phyloP scores from a whole-genome alignment of 257 asterid genomes.

The Lycium barbarum region DNA sequence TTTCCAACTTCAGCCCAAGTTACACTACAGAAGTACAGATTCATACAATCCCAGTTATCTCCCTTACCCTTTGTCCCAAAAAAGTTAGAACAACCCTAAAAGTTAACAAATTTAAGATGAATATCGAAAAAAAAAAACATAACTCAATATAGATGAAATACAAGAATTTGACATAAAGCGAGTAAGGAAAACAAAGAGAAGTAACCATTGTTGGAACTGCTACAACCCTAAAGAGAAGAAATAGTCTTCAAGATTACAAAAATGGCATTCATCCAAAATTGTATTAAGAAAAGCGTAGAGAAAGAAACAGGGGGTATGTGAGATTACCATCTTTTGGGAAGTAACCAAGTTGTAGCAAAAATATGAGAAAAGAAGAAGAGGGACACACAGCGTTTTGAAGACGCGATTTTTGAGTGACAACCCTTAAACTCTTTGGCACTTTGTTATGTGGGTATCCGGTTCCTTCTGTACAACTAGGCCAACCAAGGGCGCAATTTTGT shows the following conservation, averaged over 20 bases:
- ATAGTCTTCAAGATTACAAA: not conserved
- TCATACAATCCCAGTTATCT: not conserved
- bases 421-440: not conserved
- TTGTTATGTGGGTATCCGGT: not conserved
- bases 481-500: too few relatives aligned
- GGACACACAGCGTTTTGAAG: not conserved
- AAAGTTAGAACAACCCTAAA: too few relatives aligned
- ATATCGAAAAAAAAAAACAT: not conserved
- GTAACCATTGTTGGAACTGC: not conserved
- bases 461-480: not conserved
- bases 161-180: not conserved
- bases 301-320: not conserved
- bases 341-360: not conserved
- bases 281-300: not conserved
- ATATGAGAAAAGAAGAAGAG: not conserved
- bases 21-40: not conserved
- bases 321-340: constrained; percentile 16
- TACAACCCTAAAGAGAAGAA: not conserved
- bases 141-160: not conserved
- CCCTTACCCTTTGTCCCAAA: not conserved
- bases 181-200: not conserved
- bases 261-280: not conserved
- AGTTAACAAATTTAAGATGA: not conserved
- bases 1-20: not conserved
- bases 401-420: not conserved